Evolutionary conservation across 345 rosid genomes (phyloP).

Genomic region (Eucalyptus cladocalyx): DNA sequence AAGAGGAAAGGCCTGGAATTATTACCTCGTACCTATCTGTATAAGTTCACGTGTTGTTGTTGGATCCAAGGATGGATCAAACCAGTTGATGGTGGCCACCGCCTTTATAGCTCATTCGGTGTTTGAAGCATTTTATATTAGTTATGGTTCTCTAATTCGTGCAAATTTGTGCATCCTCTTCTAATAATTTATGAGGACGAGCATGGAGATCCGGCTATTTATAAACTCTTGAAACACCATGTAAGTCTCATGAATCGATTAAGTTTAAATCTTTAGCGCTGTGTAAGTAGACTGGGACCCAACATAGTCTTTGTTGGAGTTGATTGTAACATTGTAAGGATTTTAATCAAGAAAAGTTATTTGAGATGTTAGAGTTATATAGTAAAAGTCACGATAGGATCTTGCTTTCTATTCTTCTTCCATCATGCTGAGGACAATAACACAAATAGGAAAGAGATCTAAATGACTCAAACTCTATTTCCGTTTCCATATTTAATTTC

Average conservation of each 20-base stretch:
- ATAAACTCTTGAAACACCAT: not conserved
- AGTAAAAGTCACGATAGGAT: not conserved
- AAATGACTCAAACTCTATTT: not conserved
- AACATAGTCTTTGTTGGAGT: not conserved
- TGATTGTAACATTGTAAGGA: not conserved
- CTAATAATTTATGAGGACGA: not conserved
- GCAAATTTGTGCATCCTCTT: not conserved
- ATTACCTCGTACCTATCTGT: not conserved
- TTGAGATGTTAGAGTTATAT: not conserved
- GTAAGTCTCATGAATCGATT: not conserved
- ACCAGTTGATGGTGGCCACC: not conserved
- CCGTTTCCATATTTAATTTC: not conserved
- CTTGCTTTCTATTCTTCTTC: not conserved
- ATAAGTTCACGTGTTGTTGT: not conserved
- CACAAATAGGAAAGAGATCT: not conserved
- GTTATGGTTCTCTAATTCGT: not conserved
- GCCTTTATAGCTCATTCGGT: not conserved
- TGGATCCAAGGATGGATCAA: not conserved
- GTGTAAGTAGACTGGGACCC: rapidly evolving
- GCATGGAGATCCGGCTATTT: not conserved
- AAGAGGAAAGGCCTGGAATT: not conserved
- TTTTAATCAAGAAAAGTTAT: not conserved
- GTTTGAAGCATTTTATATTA: not conserved
- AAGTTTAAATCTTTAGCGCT: not conserved
- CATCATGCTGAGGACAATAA: not conserved